Evolutionary conservation across 163 green algal species (phyloP).

Genomic region (Chlorella variabilis): DNA sequence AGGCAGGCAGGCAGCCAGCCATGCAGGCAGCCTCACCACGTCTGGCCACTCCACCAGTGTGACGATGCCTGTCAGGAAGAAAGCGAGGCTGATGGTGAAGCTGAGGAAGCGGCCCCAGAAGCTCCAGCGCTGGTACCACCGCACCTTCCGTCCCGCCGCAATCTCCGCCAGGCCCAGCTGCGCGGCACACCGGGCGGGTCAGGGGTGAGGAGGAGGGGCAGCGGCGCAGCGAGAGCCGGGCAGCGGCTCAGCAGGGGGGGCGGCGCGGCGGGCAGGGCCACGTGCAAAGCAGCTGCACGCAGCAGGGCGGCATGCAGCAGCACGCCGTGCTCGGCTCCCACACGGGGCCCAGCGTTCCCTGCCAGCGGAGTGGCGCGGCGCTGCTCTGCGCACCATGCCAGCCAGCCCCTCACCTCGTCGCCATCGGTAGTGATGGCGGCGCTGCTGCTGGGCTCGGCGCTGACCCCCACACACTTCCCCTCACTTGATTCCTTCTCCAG

Average conservation of each 20-base stretch:
- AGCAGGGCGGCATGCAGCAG: too few relatives aligned
- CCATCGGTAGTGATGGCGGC: not conserved
- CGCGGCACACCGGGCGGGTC: not conserved
- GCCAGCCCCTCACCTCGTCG: not conserved
- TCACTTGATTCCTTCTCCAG: not conserved
- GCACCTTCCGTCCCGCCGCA: not conserved
- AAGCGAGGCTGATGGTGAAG: not conserved
- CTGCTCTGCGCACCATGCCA: too few relatives aligned
- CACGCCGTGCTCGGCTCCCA: not conserved
- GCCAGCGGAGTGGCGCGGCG: too few relatives aligned
- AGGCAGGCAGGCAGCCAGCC: too few relatives aligned
- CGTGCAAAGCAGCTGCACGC: too few relatives aligned
- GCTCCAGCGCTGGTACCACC: not conserved
- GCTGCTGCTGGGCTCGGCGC: too few relatives aligned
- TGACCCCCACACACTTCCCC: not conserved
- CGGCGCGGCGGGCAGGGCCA: too few relatives aligned
- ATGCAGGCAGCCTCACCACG: not conserved
- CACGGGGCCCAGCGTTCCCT: not conserved
- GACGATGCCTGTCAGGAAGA: slow-evolving; percentile 7
- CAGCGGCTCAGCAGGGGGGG: too few relatives aligned
- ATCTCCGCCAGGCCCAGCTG: not conserved
- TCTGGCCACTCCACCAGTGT: slow-evolving; percentile 13
- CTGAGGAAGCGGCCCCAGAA: slow-evolving; percentile 6
- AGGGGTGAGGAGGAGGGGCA: too few relatives aligned
- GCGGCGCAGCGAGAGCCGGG: too few relatives aligned